A percentile compares a stretch with the other conserved stretches of the same genome.
Evolutionary conservation across 352 stramenopile genomes (phyloP).

Genomic region (Phytophthora fragariae): DNA sequence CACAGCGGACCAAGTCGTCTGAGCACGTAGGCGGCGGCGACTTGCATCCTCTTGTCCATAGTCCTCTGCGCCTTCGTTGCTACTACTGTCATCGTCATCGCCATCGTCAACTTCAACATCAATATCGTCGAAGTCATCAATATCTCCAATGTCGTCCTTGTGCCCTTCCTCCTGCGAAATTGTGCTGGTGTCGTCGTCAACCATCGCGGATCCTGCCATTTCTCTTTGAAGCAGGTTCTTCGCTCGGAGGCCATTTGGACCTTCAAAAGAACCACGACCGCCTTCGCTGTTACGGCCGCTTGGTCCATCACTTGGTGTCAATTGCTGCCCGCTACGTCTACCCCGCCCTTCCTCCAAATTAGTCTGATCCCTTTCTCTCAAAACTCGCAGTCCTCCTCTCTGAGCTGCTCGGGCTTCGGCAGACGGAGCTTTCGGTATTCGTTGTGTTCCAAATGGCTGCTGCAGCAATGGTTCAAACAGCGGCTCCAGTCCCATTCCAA

Average conservation of each 20-base stretch:
- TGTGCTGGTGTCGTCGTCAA: constrained; percentile 46
- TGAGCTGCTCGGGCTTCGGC: constrained; percentile 27
- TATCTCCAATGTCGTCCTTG: constrained; percentile 23
- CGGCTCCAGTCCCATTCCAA: constrained; percentile 71
- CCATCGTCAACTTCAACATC: constrained; percentile 15
- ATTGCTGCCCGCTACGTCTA: constrained; percentile 17
- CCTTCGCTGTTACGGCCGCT: constrained; percentile 9
- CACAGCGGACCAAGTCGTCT: constrained; percentile 44
- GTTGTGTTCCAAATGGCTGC: constrained; percentile 69
- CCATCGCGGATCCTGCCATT: constrained; percentile 42
- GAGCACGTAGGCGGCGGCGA: constrained; percentile 13
- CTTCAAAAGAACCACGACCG: constrained; percentile 11
- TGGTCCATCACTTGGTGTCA: constrained; percentile 9
- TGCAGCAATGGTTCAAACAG: constrained; percentile 82
- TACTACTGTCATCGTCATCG: constrained; percentile 17
- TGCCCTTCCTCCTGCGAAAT: constrained; percentile 43
- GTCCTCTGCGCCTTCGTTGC: constrained; percentile 25
- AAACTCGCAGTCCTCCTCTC: constrained; percentile 33
- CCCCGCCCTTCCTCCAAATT: constrained; percentile 9
- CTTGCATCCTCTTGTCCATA: constrained; percentile 6
- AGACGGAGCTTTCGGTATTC: constrained; percentile 42
- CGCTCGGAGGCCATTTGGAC: constrained; percentile 37
- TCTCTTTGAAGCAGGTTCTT: constrained; percentile 55
- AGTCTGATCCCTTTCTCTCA: constrained; percentile 22
- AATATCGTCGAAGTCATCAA: constrained; percentile 1